phyloP scores from a whole-genome alignment of 768 basidiomycete species.

The Leucogyrophana mollusca region DNA sequence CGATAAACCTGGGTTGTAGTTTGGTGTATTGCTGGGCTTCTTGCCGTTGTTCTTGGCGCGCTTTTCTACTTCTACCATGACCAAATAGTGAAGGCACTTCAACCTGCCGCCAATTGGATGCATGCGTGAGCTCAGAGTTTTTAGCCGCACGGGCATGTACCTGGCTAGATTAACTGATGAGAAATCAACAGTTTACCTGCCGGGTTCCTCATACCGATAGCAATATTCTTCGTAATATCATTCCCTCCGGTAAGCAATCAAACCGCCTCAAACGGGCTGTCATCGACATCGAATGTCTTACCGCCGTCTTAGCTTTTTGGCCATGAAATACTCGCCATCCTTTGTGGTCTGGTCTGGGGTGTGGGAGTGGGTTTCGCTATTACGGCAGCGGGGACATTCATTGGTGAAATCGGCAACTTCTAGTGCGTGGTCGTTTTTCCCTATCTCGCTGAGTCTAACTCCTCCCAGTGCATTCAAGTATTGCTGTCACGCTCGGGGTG shows the following conservation, averaged over 20 bases:
- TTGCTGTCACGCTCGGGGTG: constrained; percentile 70
- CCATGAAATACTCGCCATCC: constrained; percentile 86
- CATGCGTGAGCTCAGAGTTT: constrained; percentile 50
- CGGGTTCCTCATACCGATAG: constrained; percentile 82
- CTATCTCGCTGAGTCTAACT: constrained; percentile 10
- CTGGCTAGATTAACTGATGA: constrained; percentile 62
- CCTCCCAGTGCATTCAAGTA: constrained; percentile 74
- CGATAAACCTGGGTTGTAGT: constrained; percentile 11
- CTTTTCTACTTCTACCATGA: constrained; percentile 64
- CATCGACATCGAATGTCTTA: too few relatives aligned
- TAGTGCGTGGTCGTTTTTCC: constrained; percentile 52
- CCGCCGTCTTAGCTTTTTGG: constrained; percentile 87
- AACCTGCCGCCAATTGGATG: constrained; percentile 47
- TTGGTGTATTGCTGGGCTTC: too few relatives aligned
- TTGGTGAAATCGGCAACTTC: constrained; percentile 87
- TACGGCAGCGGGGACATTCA: constrained; percentile 76
- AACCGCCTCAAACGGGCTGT: too few relatives aligned
- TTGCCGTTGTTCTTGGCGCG: constrained; percentile 21
- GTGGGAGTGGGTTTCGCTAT: constrained; percentile 86
- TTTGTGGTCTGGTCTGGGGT: constrained; percentile 91
- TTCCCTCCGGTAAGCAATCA: constrained; percentile 70
- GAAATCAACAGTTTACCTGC: constrained; percentile 52
- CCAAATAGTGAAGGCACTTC: constrained; percentile 49
- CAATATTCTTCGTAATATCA: constrained; percentile 76
- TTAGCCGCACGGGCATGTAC: constrained; percentile 65